These are phyloP conservation scores for Dendrobium officinale DNA, from an alignment of 106 monocot species.

Conservation along the genomic window DNA sequence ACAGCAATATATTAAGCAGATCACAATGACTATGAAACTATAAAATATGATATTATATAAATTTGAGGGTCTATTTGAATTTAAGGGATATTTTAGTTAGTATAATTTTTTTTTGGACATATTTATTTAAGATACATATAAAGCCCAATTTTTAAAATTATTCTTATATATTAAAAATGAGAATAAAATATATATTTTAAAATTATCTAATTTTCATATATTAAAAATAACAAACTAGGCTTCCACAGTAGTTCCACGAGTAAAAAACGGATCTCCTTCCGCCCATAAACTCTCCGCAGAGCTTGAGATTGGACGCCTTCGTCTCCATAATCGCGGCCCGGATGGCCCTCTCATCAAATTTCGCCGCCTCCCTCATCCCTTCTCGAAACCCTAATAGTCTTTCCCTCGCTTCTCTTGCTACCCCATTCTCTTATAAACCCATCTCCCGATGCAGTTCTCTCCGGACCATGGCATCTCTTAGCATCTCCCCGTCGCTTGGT, in stretches of 20 bases:
- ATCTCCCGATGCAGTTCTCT: constrained; percentile 7
- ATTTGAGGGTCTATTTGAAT: no score
- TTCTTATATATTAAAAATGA: not conserved
- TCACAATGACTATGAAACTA: no score
- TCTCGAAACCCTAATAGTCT: not conserved
- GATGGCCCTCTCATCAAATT: constrained; percentile 10
- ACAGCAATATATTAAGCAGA: no score
- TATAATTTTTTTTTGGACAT: no score
- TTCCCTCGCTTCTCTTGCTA: not conserved
- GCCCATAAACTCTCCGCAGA: not conserved
- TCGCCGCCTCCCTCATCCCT: not conserved
- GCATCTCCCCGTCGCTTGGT: not conserved
- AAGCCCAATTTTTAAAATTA: not conserved
- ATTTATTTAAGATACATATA: no score
- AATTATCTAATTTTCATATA: not conserved
- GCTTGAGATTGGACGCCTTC: not conserved
- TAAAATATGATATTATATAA: no score
- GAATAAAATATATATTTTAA: not conserved
- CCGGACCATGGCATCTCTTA: constrained; percentile 17
- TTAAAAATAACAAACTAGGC: no score
- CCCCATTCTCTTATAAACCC: not conserved
- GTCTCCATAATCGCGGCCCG: not conserved
- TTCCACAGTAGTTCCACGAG: no score
- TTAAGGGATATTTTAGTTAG: no score
- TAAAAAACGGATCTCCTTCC: not conserved